Evolutionary conservation across 768 basidiomycete species (phyloP).

Genomic region (Neoboletus subvelutipes): DNA sequence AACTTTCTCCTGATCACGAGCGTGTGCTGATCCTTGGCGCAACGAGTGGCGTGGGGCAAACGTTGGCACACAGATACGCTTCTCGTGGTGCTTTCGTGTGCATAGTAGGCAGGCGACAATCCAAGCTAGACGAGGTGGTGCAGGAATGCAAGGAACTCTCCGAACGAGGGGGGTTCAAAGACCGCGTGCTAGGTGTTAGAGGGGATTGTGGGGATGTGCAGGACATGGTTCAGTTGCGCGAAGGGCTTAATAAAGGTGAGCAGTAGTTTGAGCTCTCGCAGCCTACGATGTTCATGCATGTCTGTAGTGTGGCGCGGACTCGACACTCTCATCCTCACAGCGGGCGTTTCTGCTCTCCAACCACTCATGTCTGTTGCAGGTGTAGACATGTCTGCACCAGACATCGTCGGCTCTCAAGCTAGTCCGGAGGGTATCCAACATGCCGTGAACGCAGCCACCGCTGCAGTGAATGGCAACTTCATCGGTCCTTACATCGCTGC

Average conservation of each 20-base stretch:
- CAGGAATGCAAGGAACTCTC: slow-evolving; percentile 50
- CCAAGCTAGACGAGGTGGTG: slow-evolving; percentile 55
- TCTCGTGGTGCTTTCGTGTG: slow-evolving; percentile 73
- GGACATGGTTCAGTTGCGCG: slow-evolving; percentile 64
- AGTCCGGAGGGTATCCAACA: slow-evolving; percentile 56
- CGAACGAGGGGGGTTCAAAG: slow-evolving; percentile 17
- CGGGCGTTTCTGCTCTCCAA: slow-evolving; percentile 80
- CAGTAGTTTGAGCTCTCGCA: neutral
- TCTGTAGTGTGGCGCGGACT: slow-evolving; percentile 72
- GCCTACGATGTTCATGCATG: neutral
- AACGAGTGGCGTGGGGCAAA: slow-evolving; percentile 77
- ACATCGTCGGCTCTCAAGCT: slow-evolving; percentile 38
- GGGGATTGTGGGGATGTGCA: slow-evolving; percentile 67
- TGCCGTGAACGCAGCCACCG: slow-evolving; percentile 53
- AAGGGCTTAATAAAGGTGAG: slow-evolving; percentile 52
- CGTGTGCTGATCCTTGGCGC: slow-evolving; percentile 82
- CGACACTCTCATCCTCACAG: slow-evolving; percentile 79
- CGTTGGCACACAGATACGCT: slow-evolving; percentile 70
- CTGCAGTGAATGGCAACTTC: slow-evolving; percentile 64
- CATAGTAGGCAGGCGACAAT: slow-evolving; percentile 64
- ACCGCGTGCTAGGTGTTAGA: slow-evolving; percentile 46
- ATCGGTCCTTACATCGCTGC: slow-evolving; percentile 69
- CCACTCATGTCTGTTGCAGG: slow-evolving; percentile 75
- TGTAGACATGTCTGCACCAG: slow-evolving; percentile 35
- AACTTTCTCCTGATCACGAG: slow-evolving; percentile 49